Conservation (phyloP, 2,329 filamentous ascomycete species). For the Drechslera avenae region DNA sequence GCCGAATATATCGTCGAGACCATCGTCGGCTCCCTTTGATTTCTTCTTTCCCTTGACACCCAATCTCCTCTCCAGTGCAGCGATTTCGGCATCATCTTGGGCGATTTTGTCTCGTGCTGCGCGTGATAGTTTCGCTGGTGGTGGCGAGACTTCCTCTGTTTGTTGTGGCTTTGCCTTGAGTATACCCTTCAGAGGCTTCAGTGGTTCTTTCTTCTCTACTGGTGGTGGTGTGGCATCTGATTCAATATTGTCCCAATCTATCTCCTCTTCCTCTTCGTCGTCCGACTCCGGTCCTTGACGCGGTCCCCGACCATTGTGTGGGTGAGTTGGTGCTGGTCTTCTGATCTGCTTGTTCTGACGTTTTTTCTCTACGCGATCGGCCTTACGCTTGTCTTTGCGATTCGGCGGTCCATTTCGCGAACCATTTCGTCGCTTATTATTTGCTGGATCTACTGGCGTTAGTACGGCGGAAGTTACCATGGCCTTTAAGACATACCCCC, state of each 20-base stretch:
- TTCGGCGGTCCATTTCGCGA: constrained; percentile 37
- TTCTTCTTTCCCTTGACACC: constrained; percentile 77
- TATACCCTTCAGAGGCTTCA: constrained; percentile 39
- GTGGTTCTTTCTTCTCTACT: constrained; percentile 22
- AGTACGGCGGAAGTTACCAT: background rate
- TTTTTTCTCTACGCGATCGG: constrained; percentile 67
- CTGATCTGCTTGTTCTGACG: constrained; percentile 40
- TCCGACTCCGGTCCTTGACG: constrained; percentile 17
- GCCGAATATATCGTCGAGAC: constrained; percentile 76
- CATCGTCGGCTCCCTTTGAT: constrained; percentile 77
- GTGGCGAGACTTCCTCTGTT: constrained; percentile 18
- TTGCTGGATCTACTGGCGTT: constrained; percentile 34
- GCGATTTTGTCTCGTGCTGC: constrained; percentile 65
- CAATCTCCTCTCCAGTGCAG: constrained; percentile 82
- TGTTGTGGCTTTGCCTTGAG: constrained; percentile 28
- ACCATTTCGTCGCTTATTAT: constrained; percentile 30
- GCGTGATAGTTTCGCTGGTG: constrained; percentile 39
- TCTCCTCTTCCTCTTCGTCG: constrained; percentile 33
- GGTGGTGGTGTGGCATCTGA: constrained; percentile 36
- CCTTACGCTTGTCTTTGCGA: constrained; percentile 71
- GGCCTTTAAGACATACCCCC: constrained; percentile 23
- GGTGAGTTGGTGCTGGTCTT: constrained; percentile 17
- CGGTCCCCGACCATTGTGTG: constrained; percentile 24
- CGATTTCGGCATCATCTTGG: constrained; percentile 87
- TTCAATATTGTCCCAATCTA: constrained; percentile 42